Percentiles rank a stretch among this genome's conserved stretches.
Evolutionary conservation across 78 protist genomes (phyloP).

Genomic region (Goniomonas avonlea): DNA sequence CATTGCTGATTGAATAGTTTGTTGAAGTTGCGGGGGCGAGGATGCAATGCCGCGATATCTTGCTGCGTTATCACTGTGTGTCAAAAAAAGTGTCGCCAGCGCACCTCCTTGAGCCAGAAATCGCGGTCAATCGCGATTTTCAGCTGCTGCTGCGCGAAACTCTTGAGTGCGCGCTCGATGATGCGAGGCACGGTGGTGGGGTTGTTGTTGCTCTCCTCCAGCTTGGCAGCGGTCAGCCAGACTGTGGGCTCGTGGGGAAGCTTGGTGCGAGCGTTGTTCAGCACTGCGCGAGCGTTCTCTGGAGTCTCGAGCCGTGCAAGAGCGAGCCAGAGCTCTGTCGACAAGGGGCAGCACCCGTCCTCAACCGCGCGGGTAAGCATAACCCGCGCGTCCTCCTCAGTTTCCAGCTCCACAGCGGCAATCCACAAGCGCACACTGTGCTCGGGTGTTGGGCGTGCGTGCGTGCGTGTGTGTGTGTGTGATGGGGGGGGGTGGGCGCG

Average conservation of each 20-base stretch:
- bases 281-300: conserved; percentile 71
- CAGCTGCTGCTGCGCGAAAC: conserved; percentile 8
- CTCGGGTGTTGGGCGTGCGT: conserved; percentile 39
- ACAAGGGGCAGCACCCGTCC: conserved; percentile 37
- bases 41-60: too few relatives aligned
- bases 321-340: conserved; percentile 92
- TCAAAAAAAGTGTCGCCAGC: too few relatives aligned
- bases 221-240: conserved; percentile 91
- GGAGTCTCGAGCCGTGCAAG: conserved; percentile 75
- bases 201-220: conserved; percentile 78
- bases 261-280: conserved; percentile 68
- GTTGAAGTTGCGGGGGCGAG: too few relatives aligned
- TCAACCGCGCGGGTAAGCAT: conserved; percentile 67
- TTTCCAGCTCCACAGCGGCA: conserved; percentile 82
- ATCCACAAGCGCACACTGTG: conserved; percentile 84
- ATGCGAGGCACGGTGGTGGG: conserved; percentile 35
- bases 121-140: background rate
- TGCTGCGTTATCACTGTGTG: too few relatives aligned
- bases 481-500: too few relatives aligned
- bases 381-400: conserved; percentile 76
- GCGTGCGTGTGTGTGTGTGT: too few relatives aligned
- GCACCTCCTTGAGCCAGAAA: background rate
- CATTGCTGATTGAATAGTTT: too few relatives aligned
- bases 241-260: conserved; percentile 59
- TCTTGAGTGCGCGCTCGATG: conserved; percentile 36